Conservation (phyloP, 208 protist species). For the Crithidia mellificae region DNA sequence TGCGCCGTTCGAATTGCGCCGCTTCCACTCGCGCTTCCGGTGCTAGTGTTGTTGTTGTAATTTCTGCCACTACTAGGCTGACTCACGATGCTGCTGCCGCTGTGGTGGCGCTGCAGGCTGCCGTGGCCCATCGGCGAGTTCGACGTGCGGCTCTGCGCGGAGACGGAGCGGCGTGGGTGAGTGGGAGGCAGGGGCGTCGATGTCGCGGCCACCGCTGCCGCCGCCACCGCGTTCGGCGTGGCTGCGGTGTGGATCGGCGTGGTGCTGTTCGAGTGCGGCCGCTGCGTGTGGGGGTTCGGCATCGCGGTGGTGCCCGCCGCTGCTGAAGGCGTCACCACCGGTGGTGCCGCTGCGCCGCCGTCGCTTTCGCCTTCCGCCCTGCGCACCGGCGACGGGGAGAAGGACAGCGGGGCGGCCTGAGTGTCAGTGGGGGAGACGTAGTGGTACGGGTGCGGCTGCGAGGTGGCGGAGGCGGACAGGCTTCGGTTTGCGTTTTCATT, state of each 20-base stretch:
- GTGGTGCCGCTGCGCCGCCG: neutral
- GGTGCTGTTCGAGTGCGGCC: neutral
- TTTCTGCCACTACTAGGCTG: neutral
- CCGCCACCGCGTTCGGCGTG: too few relatives aligned
- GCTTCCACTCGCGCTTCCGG: neutral
- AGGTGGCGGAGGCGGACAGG: neutral
- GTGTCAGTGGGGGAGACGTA: neutral
- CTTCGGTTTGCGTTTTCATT: neutral
- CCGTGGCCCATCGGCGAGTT: slow-evolving; percentile 2
- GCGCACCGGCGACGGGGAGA: slow-evolving; percentile 9
- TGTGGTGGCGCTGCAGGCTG: neutral
- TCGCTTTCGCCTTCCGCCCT: neutral
- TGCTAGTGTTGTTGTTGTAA: neutral
- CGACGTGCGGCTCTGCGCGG: slow-evolving; percentile 8
- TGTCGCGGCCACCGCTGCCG: too few relatives aligned
- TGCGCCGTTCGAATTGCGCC: neutral
- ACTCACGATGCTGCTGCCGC: neutral
- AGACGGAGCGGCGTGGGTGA: slow-evolving; percentile 29
- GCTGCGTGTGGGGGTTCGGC: slow-evolving; percentile 15
- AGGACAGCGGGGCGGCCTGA: neutral
- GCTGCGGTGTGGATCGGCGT: neutral
- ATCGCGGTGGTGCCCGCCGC: slow-evolving; percentile 6
- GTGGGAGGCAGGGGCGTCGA: slow-evolving; percentile 20
- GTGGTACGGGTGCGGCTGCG: slow-evolving; percentile 6
- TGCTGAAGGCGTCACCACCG: too few relatives aligned